Evolutionary conservation across 1,284 basidiomycete genomes (phyloP), one percentile per base, ranked within the genome.

Genomic region (Baeospora myosura): DNA sequence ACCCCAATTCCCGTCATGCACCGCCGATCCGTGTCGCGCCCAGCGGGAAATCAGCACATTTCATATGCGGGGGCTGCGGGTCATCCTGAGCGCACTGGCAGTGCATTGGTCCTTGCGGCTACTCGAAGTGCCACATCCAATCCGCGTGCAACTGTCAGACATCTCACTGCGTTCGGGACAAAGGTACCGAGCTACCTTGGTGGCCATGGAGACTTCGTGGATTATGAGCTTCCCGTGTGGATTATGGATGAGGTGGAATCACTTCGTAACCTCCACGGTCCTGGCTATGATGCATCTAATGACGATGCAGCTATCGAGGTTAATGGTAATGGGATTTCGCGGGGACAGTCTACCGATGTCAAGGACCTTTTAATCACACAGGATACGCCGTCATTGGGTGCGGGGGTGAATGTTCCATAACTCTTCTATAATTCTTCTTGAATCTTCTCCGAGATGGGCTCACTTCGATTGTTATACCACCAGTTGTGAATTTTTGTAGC

Each of bases 221-320:
- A 75, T 44, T 76, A 71, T 47, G 62, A 69, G 51, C 56, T 74
- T 39, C 74, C 74, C 0, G 46, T 56, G 25, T 75, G 69, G 69
- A 57, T 72, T 44, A 48, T 52, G 49, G 44, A 55, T 51, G 36
- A 54, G 43, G 21, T 37, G 25, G n/a, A n/a, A n/a, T 45, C 21
- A 5, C 43, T 47, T 10, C 42, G 24, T 28, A 16, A 26, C 3
- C 17, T 36, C 22, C 38, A 26, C 25, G 24, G 22, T 20, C 12
- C 24, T n/a, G 21, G 20, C 36, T 23, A n/a, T 23, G 33, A n/a
- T 34, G 16, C 33, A 16, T 12, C 33, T 28, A 28, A 14, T 12
- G 3, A 16, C 11, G 21, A 20, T 34, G 18, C 12, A 17, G 33
- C 12, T 34, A 34, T 34, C 14, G 18, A 20, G 16, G 33, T 34